phyloP scores from a whole-genome alignment of 768 basidiomycete genomes.

The Amanita polypyramis region DNA sequence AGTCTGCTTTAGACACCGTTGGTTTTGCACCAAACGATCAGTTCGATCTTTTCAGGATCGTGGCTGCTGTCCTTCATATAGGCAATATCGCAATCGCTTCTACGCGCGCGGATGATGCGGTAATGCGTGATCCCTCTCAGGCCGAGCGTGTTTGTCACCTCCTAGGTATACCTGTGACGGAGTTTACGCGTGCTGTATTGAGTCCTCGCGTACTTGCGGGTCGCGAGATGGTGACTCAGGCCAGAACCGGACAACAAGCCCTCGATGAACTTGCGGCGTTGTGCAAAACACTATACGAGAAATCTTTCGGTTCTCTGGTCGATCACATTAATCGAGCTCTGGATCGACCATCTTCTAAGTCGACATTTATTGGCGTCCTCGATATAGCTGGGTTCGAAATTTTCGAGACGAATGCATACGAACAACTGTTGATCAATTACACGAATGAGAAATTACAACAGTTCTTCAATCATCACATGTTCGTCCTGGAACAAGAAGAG shows the following conservation, averaged over 20 bases:
- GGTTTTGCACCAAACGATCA: constrained; percentile 84
- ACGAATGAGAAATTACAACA: constrained; percentile 99
- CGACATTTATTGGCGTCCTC: constrained; percentile 93
- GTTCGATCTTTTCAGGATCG: constrained; percentile 85
- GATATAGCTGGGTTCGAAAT: constrained; percentile 99
- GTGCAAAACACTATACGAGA: constrained; percentile 95
- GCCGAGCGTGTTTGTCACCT: constrained; percentile 87
- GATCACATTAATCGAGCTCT: constrained; percentile 92
- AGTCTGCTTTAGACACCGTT: constrained; percentile 81
- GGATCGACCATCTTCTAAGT: constrained; percentile 85
- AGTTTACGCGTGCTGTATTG: constrained; percentile 82
- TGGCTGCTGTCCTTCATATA: constrained; percentile 90
- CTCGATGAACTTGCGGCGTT: constrained; percentile 85
- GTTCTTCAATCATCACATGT: constrained; percentile 99
- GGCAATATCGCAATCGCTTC: constrained; percentile 84
- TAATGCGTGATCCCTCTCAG: constrained; percentile 73
- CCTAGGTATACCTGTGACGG: constrained; percentile 76
- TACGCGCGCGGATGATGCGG: constrained; percentile 68
- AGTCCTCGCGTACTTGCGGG: constrained; percentile 90
- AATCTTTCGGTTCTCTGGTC: constrained; percentile 88
- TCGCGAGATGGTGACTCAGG: constrained; percentile 93
- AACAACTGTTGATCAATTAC: constrained; percentile 96
- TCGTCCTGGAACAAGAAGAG: constrained; percentile 98
- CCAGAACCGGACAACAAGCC: constrained; percentile 84
- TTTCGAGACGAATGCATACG: constrained; percentile 88